Conservation (phyloP, 2,329 filamentous ascomycete species). For the Tolypocladium nubicola region DNA sequence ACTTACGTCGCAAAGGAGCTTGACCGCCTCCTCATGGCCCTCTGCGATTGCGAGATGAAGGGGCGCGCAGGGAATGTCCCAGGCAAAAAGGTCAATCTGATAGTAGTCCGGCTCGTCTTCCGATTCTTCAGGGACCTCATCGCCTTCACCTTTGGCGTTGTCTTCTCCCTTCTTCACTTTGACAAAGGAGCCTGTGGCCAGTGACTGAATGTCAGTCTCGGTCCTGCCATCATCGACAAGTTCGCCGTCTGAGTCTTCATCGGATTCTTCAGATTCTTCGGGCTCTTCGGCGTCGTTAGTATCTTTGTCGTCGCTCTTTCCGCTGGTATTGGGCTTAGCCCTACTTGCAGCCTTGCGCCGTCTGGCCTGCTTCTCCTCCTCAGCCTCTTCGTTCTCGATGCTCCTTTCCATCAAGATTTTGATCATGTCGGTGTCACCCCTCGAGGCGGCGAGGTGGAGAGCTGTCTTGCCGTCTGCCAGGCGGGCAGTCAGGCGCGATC, state of each 20-base stretch:
- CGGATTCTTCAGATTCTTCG: conserved; percentile 20
- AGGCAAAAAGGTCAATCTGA: conserved; percentile 67
- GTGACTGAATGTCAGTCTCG: conserved; percentile 39
- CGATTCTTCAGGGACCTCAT: conserved; percentile 39
- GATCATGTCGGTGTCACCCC: conserved; percentile 59
- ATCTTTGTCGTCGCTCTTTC: conserved; percentile 4
- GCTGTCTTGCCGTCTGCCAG: conserved; percentile 72
- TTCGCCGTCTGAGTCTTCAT: conserved; percentile 33
- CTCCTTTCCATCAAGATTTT: conserved; percentile 65
- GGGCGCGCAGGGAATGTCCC: conserved; percentile 65
- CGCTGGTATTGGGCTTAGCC: conserved; percentile 8
- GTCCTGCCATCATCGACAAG: conserved; percentile 34
- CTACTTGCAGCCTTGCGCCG: conserved; percentile 25
- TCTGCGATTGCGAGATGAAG: conserved; percentile 70
- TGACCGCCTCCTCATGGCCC: conserved; percentile 59
- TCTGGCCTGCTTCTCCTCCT: conserved; percentile 46
- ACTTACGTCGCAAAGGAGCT: conserved; percentile 51
- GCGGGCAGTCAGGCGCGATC: conserved; percentile 62
- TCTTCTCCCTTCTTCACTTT: conserved; percentile 45
- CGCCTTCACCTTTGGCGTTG: conserved; percentile 12
- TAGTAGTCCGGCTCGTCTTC: conserved; percentile 68
- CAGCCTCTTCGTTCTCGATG: conserved; percentile 58
- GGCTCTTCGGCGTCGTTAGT: conserved; percentile 12
- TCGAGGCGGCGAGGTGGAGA: conserved; percentile 68
- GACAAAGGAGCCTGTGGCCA: conserved; percentile 64